Percentiles rank a stretch among this genome's conserved stretches.
phyloP scores from a whole-genome alignment of 192 early-diverging fungal species.

The Podila minutissima region DNA sequence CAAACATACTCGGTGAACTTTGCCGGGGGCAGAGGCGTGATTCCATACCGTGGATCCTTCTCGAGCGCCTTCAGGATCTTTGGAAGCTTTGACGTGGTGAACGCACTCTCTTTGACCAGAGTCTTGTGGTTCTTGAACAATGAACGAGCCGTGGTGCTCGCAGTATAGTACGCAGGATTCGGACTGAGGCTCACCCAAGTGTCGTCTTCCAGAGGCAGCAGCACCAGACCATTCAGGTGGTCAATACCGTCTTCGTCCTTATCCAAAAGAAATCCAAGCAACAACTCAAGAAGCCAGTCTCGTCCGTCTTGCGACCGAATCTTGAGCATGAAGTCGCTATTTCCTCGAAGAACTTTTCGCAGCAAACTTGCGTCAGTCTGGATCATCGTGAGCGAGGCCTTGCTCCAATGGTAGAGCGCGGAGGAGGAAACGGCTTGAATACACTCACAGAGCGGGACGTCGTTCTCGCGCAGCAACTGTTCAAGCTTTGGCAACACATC shows the following conservation, averaged over 20 bases:
- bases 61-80: conserved; percentile 1
- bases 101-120: not conserved
- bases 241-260: not conserved
- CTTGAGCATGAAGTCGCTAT: not conserved
- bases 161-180: not conserved
- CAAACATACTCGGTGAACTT: not conserved
- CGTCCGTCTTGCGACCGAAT: too few relatives aligned
- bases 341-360: conserved; percentile 1
- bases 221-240: not conserved
- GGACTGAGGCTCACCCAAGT: conserved; percentile 1
- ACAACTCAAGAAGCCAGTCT: too few relatives aligned
- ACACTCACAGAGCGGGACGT: not conserved
- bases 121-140: conserved; percentile 8
- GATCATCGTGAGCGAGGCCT: not conserved
- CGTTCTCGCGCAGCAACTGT: not conserved
- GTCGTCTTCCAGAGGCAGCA: conserved; percentile 15
- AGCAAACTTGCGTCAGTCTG: conserved; percentile 2
- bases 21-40: not conserved
- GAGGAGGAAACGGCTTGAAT: not conserved
- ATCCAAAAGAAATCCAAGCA: too few relatives aligned
- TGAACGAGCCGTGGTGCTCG: not conserved
- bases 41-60: not conserved
- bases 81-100: not conserved
- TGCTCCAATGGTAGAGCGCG: not conserved
- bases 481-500: too few relatives aligned